phyloP scores from a whole-genome alignment of 2,329 filamentous ascomycete genomes.

The Biscogniauxia sp. region DNA sequence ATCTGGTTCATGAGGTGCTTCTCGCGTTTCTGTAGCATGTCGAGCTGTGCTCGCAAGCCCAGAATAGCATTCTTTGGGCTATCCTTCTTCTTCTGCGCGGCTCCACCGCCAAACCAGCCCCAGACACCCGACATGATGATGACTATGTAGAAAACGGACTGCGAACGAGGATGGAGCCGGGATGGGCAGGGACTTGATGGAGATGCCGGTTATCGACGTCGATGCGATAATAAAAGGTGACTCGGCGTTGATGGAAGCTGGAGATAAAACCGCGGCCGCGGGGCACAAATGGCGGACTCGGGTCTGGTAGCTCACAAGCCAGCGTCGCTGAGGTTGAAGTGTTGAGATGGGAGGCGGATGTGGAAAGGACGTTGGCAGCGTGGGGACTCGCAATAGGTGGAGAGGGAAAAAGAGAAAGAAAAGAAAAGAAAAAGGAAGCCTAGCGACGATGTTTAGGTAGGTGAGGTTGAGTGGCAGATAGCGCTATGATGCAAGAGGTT shows the following conservation, averaged over 20 bases:
- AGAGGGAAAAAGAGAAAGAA: not conserved
- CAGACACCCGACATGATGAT: slow-evolving; percentile 64
- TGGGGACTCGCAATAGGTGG: slow-evolving; percentile 1
- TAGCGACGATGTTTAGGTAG: not conserved
- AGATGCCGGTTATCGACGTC: slow-evolving; percentile 6
- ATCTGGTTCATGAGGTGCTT: slow-evolving; percentile 88
- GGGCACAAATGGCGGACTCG: slow-evolving; percentile 19
- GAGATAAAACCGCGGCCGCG: slow-evolving; percentile 16
- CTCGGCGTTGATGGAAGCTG: slow-evolving; percentile 1
- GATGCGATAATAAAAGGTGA: slow-evolving; percentile 6
- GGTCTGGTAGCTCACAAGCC: slow-evolving; percentile 10
- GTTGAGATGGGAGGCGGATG: not conserved
- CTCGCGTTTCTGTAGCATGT: slow-evolving; percentile 97
- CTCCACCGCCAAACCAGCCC: slow-evolving; percentile 89
- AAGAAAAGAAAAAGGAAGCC: not conserved
- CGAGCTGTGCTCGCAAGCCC: slow-evolving; percentile 79
- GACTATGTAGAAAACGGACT: slow-evolving; percentile 5
- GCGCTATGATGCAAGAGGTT: slow-evolving; percentile 21
- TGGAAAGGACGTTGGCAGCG: not conserved
- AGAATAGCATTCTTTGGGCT: slow-evolving; percentile 96
- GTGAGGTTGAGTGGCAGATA: not conserved
- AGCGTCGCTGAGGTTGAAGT: slow-evolving; percentile 12
- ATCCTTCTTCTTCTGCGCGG: slow-evolving; percentile 84
- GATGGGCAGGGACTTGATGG: not conserved
- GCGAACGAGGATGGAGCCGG: slow-evolving; percentile 5